phyloP scores from a whole-genome alignment of 1,139 yeast species.

The Hansenula anomala region DNA sequence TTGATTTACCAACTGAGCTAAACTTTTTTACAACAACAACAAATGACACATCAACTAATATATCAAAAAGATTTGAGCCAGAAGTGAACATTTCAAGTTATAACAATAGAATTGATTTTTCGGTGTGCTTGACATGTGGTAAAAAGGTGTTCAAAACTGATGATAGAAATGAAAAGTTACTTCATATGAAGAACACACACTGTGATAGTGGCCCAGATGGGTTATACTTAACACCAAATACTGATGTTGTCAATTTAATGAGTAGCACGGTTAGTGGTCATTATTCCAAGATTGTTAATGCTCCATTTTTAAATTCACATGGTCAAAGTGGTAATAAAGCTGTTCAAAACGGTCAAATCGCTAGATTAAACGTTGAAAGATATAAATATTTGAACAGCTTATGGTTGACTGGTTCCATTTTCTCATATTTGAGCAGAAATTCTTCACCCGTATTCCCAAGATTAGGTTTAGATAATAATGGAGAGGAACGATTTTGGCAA shows the following conservation, averaged over 20 bases:
- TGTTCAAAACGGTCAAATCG: slow-evolving; percentile 47
- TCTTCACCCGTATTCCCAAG: slow-evolving; percentile 1
- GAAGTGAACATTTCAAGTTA: slow-evolving; percentile 16
- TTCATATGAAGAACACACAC: slow-evolving; percentile 29
- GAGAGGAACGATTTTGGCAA: slow-evolving; percentile 2
- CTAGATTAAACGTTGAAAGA: slow-evolving; percentile 46
- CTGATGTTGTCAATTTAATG: slow-evolving; percentile 33
- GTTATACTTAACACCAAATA: slow-evolving; percentile 41
- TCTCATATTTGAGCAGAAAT: slow-evolving; percentile 31
- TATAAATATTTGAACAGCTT: slow-evolving; percentile 50
- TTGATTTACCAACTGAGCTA: slow-evolving; percentile 59
- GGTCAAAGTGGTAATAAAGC: slow-evolving; percentile 64
- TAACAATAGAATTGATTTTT: slow-evolving; percentile 32
- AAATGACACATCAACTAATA: slow-evolving; percentile 1
- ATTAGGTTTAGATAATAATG: neutral
- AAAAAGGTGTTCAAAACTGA: slow-evolving; percentile 29
- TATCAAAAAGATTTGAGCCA: slow-evolving; percentile 8
- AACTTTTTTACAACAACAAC: slow-evolving; percentile 59
- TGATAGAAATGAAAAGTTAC: slow-evolving; percentile 30
- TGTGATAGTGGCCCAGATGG: slow-evolving; percentile 28
- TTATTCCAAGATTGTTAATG: slow-evolving; percentile 34
- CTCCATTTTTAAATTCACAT: slow-evolving; percentile 68
- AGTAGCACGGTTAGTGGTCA: slow-evolving; percentile 3
- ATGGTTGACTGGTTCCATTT: slow-evolving; percentile 58
- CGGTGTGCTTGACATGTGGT: slow-evolving; percentile 37